Evolutionary conservation across 2,329 filamentous ascomycete genomes (phyloP).

Genomic region (Sporothrix dimorphospora): DNA sequence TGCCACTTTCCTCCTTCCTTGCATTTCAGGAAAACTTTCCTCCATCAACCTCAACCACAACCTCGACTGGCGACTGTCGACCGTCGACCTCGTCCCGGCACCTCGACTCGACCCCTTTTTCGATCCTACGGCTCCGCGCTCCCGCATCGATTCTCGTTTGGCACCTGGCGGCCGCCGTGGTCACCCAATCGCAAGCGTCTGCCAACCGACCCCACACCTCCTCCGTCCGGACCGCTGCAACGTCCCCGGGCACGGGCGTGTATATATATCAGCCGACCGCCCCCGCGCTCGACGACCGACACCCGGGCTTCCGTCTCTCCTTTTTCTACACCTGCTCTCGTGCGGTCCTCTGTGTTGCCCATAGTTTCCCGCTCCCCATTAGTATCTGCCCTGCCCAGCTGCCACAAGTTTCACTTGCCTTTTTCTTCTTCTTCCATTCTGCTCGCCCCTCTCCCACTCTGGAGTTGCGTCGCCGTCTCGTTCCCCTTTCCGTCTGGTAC

Average conservation of each 20-base stretch:
- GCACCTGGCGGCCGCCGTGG: background rate
- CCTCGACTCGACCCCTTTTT: background rate
- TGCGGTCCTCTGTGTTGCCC: background rate
- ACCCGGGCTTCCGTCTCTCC: background rate
- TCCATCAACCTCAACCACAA: background rate
- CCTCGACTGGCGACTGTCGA: background rate
- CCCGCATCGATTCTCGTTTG: background rate
- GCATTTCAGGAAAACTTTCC: conserved; percentile 15
- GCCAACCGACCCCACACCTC: conserved; percentile 10
- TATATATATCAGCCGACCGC: conserved; percentile 14
- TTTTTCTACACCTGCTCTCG: background rate
- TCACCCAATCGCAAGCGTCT: conserved; percentile 6
- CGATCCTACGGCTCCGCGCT: background rate
- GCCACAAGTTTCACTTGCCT: background rate
- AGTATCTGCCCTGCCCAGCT: background rate
- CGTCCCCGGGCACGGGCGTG: background rate
- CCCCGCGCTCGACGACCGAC: background rate
- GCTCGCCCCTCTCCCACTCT: background rate
- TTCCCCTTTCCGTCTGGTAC: background rate
- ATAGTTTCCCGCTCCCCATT: background rate
- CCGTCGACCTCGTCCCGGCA: background rate
- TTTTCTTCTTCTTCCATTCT: conserved; percentile 4
- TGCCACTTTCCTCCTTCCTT: conserved; percentile 17
- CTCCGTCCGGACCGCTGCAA: conserved; percentile 8
- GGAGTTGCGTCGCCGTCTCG: background rate